Percentiles rank a stretch among this genome's conserved stretches.
These are phyloP conservation scores for Mallotus japonicus DNA, from an alignment of 441 rosid genomes.

Conservation along the genomic window DNA sequence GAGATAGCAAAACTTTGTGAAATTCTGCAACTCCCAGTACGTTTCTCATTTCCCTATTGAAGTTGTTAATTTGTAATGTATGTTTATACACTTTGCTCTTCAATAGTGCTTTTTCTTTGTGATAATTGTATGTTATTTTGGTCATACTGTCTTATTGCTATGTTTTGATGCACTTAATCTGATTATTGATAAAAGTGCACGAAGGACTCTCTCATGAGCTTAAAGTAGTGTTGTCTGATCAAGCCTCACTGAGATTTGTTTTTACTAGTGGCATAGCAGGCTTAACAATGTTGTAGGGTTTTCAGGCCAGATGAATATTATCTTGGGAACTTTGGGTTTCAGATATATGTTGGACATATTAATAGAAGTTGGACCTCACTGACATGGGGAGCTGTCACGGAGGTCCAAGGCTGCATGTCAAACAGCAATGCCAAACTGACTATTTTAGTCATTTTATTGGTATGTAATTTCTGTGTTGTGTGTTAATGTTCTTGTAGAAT, in stretches of 20 bases:
- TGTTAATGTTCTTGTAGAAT: not conserved
- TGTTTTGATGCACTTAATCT: not conserved
- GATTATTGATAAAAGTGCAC: slow-evolving; percentile 2
- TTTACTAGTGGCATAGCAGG: not conserved
- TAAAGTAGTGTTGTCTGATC: not conserved
- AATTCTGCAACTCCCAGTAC: slow-evolving; percentile 65
- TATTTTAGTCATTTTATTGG: not conserved
- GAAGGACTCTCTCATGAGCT: not conserved
- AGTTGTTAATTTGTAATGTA: slow-evolving; percentile 21
- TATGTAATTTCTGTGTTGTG: not conserved
- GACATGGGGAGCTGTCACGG: not conserved
- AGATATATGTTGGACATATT: not conserved
- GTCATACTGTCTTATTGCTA: not conserved
- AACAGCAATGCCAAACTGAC: not conserved
- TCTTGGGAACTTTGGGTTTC: not conserved
- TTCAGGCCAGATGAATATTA: not conserved
- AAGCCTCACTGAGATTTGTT: not conserved
- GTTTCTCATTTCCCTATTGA: slow-evolving; percentile 31
- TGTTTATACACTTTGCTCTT: not conserved
- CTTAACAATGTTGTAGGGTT: not conserved
- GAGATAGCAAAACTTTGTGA: slow-evolving; percentile 63
- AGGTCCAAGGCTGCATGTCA: too few relatives aligned
- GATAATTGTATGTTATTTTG: not conserved
- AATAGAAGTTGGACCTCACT: not conserved
- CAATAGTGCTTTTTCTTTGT: not conserved